Percentiles rank a stretch among this genome's conserved stretches.
These are phyloP conservation scores for Triticum monococcum DNA, from an alignment of 176 grass and related monocot species.

Conservation along the genomic window DNA sequence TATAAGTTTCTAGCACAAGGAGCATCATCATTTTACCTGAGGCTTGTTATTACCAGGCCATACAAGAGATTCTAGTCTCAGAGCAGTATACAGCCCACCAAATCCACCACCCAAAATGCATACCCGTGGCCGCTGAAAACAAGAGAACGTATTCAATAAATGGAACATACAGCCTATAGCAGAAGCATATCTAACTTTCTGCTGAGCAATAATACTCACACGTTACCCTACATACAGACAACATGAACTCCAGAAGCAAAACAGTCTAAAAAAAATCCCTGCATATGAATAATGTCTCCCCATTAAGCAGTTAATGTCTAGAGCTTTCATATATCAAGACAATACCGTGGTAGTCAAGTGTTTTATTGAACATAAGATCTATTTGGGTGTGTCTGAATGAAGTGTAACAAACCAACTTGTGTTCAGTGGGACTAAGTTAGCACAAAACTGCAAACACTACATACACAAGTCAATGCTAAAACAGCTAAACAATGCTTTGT, in stretches of 20 bases:
- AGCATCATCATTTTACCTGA: conserved; percentile 58
- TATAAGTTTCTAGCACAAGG: not conserved
- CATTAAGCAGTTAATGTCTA: not conserved
- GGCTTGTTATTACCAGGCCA: conserved; percentile 85
- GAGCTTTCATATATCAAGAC: not conserved
- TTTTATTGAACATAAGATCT: not conserved
- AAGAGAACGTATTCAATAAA: conserved; percentile 11
- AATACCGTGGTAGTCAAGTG: not conserved
- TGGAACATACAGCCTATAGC: not conserved
- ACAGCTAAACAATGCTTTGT: not conserved
- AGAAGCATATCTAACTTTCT: not conserved
- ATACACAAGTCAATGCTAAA: not conserved
- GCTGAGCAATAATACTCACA: not conserved
- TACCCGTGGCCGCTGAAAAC: conserved; percentile 63
- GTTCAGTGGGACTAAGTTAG: not conserved
- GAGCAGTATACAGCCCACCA: conserved; percentile 91
- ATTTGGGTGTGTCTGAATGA: not conserved
- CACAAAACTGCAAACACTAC: not conserved
- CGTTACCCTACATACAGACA: not conserved
- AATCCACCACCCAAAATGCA: conserved; percentile 99
- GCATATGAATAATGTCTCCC: not conserved
- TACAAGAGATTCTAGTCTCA: conserved; percentile 94
- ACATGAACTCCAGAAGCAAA: not conserved
- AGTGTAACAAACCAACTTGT: not conserved
- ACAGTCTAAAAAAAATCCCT: not conserved